Evolutionary conservation across 1,284 basidiomycete genomes (phyloP), one percentile per base, ranked within the genome.

Genomic region (Uromyces viciae-fabae): DNA sequence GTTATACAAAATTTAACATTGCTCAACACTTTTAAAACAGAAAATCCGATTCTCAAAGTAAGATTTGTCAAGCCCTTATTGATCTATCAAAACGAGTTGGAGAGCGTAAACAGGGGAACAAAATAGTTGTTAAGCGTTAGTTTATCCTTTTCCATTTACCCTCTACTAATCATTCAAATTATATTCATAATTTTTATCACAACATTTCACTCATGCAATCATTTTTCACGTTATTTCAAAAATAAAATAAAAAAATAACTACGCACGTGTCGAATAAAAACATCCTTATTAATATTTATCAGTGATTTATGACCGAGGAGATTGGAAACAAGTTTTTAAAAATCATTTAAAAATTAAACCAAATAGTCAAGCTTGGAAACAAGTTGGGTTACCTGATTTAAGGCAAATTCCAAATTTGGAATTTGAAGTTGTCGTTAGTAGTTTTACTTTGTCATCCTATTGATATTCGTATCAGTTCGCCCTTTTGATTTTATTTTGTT

Each of bases 301-400:
- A 84, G 85, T 92, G 84, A 89, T 91, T 84, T 92, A 91, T 85
- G 91, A 92, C 83, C 88, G 91, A 82, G 91, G 91, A 0, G 89
- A 88, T 66, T 86, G 89, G 82, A 88, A 89, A 84, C 90, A 90
- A 85, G 82, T 85, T 14, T 83, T 79, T 33, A 83, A 82, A 64
- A 79, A 38, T 54, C 75, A 58, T 60, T 74, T 62, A 69, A 14
- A 19, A 7, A 46, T 81, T 15, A 75, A 64, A 76, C 64, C 69
- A 25, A 84, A 86, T 11, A 87, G 88, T 3, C 84, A 86, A 3
- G 89, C 88, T 66, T 91, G 89, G 87, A 86, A 87, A 8, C 88
- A 87, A 52, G 88, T 92, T 36, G 88, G 89, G 75, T 85, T 92
- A 0, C 91, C 91, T 0, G 85, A 84, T 42, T 86, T 87, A 49